Evolutionary conservation across 2,329 filamentous ascomycete genomes (phyloP).

Genomic region (Gnomoniopsis sp.): DNA sequence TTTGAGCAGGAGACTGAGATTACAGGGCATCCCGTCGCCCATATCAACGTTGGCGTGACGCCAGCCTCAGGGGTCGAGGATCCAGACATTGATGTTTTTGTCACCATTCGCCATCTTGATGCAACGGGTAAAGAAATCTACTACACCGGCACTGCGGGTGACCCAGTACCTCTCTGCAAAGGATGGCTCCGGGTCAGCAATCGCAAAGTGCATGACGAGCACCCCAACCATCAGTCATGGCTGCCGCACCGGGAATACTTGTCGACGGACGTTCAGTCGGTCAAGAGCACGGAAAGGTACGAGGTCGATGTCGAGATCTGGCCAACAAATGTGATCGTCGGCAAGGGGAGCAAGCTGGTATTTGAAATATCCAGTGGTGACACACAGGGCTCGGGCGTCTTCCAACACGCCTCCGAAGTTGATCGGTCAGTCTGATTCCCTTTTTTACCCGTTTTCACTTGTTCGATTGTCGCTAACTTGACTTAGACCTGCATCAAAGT

Average conservation of each 20-base stretch:
- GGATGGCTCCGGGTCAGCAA: constrained; percentile 60
- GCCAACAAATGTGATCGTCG: constrained; percentile 59
- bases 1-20: constrained; percentile 66
- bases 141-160: constrained; percentile 64
- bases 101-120: constrained; percentile 58
- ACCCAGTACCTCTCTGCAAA: constrained; percentile 60
- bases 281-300: constrained; percentile 54
- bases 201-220: constrained; percentile 48
- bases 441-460: no score
- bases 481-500: constrained; percentile 38
- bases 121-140: constrained; percentile 53
- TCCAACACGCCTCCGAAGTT: constrained; percentile 46
- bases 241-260: constrained; percentile 58
- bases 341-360: constrained; percentile 46
- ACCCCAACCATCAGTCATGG: constrained; percentile 50
- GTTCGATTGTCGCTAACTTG: not conserved
- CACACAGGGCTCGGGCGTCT: constrained; percentile 57
- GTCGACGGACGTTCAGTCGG: constrained; percentile 51
- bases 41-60: constrained; percentile 59
- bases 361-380: constrained; percentile 55
- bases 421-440: constrained; percentile 44
- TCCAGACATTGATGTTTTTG: constrained; percentile 60
- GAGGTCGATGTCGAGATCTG: constrained; percentile 60
- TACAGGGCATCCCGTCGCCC: constrained; percentile 64
- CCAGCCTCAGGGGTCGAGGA: constrained; percentile 42